phyloP scores from a whole-genome alignment of 352 stramenopile species.

The Pythium utonaiense region DNA sequence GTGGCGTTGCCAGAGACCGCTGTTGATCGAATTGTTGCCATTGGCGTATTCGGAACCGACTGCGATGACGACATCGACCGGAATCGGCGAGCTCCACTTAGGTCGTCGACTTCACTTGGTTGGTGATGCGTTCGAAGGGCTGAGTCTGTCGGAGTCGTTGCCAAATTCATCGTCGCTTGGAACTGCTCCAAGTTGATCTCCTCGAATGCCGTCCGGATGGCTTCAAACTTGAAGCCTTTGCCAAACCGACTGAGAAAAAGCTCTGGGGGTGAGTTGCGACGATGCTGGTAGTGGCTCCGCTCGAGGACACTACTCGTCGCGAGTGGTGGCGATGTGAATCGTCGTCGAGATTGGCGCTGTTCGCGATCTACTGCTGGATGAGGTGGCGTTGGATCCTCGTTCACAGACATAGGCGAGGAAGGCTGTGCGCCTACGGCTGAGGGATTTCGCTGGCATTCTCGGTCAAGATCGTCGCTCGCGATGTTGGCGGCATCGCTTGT shows the following conservation, averaged over 20 bases:
- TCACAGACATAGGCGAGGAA: neutral
- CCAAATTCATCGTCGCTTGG: slow-evolving; percentile 12
- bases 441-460: slow-evolving; percentile 14
- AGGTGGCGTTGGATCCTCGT: neutral
- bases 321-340: slow-evolving; percentile 56
- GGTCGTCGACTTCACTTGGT: neutral
- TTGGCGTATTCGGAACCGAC: slow-evolving; percentile 20
- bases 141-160: slow-evolving; percentile 6
- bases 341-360: neutral
- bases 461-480: neutral
- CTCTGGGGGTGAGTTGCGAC: slow-evolving; percentile 67
- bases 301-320: slow-evolving; percentile 35
- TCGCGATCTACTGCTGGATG: neutral
- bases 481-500: neutral
- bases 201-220: slow-evolving; percentile 30
- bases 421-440: slow-evolving; percentile 2
- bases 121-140: neutral
- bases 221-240: slow-evolving; percentile 44
- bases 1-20: neutral
- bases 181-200: slow-evolving; percentile 23
- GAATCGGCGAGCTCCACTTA: neutral
- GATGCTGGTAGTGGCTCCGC: slow-evolving; percentile 29
- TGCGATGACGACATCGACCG: slow-evolving; percentile 10
- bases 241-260: slow-evolving; percentile 56
- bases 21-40: neutral